Base-by-base conservation (phyloP, 106 monocot genomes). In the Allium cepa region DNA sequence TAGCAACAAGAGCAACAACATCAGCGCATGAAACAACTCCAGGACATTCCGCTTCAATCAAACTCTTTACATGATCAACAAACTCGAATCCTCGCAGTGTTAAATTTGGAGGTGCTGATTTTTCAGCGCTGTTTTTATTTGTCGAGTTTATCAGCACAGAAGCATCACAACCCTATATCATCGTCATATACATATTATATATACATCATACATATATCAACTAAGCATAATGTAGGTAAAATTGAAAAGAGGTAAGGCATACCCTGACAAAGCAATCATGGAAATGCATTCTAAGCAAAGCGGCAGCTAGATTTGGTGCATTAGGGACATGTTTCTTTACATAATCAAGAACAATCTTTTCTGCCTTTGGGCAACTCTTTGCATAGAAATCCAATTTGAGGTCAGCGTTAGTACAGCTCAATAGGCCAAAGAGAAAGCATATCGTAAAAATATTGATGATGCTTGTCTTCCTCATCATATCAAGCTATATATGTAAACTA, bases 181-280 rank as follows among this genome's bases (percentile, higher is more conserved):
- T 17, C 10, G 14, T 61, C 46, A 59, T 13, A 47, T n/a, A 64
- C 7, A 64, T 47, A 64, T 16, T 15, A 47, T 22, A 13, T 1
- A 9, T 1, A 17, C 59, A 17, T 59, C 15, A 22, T 59, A 8
- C 18, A 15, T 59, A 18, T 59, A 59, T 36, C 36, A 36, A 5
- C 36, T 36, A 36, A 36, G 36, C 36, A 36, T 1, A 36, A 36
- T 36, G 36, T 5, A 36, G 36, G 5, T 36, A 36, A 36, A 22
- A 36, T 5, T 36, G 36, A 36, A 36, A 36, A 36, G 36, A 36
- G 4, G 36, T 36, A 36, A 2, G 36, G 71, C 36, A 49, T 76
- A 94, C 94, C 80, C 86, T 79, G 3, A 94, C 94, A 58, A 94
- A 94, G 74, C 94, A 94, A 73, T 94, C 94, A 64, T 90, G 90